phyloP scores from a whole-genome alignment of 2,329 filamentous ascomycete genomes.

The Hirsutella rhossiliensis region DNA sequence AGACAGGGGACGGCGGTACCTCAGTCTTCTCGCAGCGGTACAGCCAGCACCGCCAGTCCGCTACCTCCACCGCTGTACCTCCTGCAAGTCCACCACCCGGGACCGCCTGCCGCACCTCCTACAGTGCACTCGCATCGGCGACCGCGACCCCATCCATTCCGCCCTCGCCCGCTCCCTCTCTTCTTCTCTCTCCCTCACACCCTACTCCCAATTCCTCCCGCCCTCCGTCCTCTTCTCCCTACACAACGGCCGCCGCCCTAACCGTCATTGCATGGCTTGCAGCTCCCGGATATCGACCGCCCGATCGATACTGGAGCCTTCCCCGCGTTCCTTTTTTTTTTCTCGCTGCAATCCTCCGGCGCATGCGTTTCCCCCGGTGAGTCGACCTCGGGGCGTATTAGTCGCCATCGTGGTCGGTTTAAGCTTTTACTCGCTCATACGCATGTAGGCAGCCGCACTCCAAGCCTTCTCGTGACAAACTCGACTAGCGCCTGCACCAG shows the following conservation, averaged over 20 bases:
- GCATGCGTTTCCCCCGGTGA: neutral
- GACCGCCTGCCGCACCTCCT: slow-evolving; percentile 12
- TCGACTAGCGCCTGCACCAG: neutral
- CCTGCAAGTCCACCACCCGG: slow-evolving; percentile 3
- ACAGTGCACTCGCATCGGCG: slow-evolving; percentile 8
- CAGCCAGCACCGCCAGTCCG: no score
- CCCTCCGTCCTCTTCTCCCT: slow-evolving; percentile 1
- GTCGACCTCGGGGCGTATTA: slow-evolving; percentile 3
- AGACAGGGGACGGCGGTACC: no score
- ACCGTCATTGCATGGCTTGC: slow-evolving; percentile 4
- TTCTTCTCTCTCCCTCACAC: slow-evolving; percentile 1
- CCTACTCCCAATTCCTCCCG: neutral
- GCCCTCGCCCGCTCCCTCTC: slow-evolving; percentile 8
- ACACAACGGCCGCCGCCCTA: slow-evolving; percentile 8
- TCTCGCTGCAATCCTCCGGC: neutral
- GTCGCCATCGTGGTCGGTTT: slow-evolving; percentile 2
- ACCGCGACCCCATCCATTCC: slow-evolving; percentile 12
- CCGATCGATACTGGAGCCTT: neutral
- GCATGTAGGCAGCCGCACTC: neutral
- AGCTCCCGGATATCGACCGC: slow-evolving; percentile 3
- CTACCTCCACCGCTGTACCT: no score
- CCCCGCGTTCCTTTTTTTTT: neutral
- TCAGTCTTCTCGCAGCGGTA: no score
- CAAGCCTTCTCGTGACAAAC: neutral
- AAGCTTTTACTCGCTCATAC: slow-evolving; percentile 1